These are phyloP conservation scores for Entomortierella beljakovae DNA, from an alignment of 192 early-diverging fungal species.

Conservation along the genomic window DNA sequence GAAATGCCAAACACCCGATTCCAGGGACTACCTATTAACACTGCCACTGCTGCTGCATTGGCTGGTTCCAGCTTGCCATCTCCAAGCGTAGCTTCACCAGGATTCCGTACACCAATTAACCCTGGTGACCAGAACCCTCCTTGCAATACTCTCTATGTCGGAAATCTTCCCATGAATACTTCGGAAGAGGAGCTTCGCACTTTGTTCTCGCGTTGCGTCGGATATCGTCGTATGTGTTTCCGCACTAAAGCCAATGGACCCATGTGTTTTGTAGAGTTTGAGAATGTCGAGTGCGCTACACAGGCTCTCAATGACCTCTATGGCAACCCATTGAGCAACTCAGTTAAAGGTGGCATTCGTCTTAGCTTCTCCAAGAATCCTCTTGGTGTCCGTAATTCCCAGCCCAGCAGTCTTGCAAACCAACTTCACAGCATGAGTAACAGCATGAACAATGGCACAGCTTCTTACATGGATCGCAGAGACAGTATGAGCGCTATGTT, in stretches of 20 bases:
- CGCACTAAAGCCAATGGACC: conserved; percentile 91
- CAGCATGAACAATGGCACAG: conserved; percentile 28
- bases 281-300: conserved; percentile 91
- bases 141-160: conserved; percentile 99
- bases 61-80: conserved; percentile 42
- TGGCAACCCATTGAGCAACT: conserved; percentile 85
- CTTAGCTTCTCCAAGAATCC: conserved; percentile 98
- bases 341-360: conserved; percentile 94
- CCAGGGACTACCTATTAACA: conserved; percentile 58
- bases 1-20: conserved; percentile 57
- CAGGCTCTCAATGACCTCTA: conserved; percentile 89
- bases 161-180: conserved; percentile 91
- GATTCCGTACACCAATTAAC: conserved; percentile 68
- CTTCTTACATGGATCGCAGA: conserved; percentile 43
- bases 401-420: conserved; percentile 43
- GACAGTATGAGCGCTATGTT: conserved; percentile 57
- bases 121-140: conserved; percentile 95
- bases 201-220: conserved; percentile 83
- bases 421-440: conserved; percentile 49
- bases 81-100: conserved; percentile 59
- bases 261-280: conserved; percentile 99
- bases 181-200: conserved; percentile 90
- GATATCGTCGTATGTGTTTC: conserved; percentile 93
- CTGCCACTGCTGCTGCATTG: conserved; percentile 44
- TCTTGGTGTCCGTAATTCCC: conserved; percentile 81